These are phyloP conservation scores for Xylaria flabelliformis DNA, from an alignment of 495 filamentous ascomycete species.

Conservation along the genomic window DNA sequence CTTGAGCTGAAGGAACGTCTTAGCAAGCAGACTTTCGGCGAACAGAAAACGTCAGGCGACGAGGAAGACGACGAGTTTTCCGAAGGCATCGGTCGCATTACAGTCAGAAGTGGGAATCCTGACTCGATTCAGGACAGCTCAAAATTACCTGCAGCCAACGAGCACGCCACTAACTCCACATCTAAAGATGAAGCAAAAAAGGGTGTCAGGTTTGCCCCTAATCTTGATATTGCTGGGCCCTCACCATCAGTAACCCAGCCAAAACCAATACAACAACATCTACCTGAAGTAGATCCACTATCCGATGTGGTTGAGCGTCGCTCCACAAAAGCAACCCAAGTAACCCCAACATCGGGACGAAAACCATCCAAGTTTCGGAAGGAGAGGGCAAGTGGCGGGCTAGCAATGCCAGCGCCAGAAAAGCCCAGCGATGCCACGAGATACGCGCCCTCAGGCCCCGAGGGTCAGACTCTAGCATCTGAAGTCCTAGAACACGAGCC, in stretches of 20 bases:
- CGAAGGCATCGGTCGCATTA: conserved; percentile 49
- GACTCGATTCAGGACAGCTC: not conserved
- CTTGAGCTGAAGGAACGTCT: conserved; percentile 79
- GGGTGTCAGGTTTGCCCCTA: conserved; percentile 75
- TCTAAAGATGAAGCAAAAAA: conserved; percentile 59
- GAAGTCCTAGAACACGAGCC: conserved; percentile 67
- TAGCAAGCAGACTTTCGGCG: conserved; percentile 39
- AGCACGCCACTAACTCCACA: not conserved
- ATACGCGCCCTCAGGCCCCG: conserved; percentile 56
- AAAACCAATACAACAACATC: conserved; percentile 38
- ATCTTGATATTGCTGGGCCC: conserved; percentile 71
- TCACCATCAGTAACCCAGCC: conserved; percentile 38
- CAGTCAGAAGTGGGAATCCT: conserved; percentile 37
- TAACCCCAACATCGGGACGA: conserved; percentile 41
- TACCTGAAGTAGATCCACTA: conserved; percentile 49
- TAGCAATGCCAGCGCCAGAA: conserved; percentile 28
- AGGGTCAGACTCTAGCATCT: conserved; percentile 63
- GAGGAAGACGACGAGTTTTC: conserved; percentile 37
- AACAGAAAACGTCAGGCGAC: conserved; percentile 28
- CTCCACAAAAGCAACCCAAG: conserved; percentile 52
- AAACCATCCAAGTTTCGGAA: conserved; percentile 58
- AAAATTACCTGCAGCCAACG: not conserved
- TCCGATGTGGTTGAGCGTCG: conserved; percentile 57
- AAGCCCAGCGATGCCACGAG: conserved; percentile 26
- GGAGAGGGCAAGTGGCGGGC: conserved; percentile 31